A percentile compares a stretch with the other conserved stretches of the same genome.
Evolutionary conservation across 2,329 filamentous ascomycete genomes (phyloP).

Genomic region (Microascus cirrosus): DNA sequence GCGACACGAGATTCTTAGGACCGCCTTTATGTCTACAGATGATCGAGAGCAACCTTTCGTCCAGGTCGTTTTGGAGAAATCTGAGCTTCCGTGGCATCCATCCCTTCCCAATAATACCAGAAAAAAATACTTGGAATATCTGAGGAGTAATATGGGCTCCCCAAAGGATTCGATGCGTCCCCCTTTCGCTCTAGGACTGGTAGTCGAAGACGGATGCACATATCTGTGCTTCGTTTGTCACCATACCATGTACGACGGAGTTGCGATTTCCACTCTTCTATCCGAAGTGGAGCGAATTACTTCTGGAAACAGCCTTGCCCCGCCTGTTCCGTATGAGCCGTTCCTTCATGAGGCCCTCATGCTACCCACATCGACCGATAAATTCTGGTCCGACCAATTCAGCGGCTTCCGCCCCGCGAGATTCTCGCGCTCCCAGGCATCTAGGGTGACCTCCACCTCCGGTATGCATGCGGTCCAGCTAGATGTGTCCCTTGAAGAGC

Average conservation of each 20-base stretch:
- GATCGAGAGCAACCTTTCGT: slow-evolving; percentile 51
- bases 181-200: slow-evolving; percentile 31
- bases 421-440: slow-evolving; percentile 9
- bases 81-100: neutral
- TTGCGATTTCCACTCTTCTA: slow-evolving; percentile 60
- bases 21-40: slow-evolving; percentile 59
- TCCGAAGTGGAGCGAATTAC: slow-evolving; percentile 57
- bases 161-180: slow-evolving; percentile 31
- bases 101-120: slow-evolving; percentile 15
- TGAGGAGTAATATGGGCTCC: slow-evolving; percentile 24
- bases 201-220: slow-evolving; percentile 16
- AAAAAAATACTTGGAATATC: slow-evolving; percentile 23
- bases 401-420: slow-evolving; percentile 28
- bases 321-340: slow-evolving; percentile 42
- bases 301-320: slow-evolving; percentile 29
- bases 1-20: slow-evolving; percentile 68
- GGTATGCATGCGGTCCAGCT: slow-evolving; percentile 14
- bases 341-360: slow-evolving; percentile 52
- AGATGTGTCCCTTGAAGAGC: slow-evolving; percentile 24
- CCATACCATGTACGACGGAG: slow-evolving; percentile 80
- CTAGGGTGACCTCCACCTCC: slow-evolving; percentile 14
- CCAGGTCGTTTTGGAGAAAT: slow-evolving; percentile 53
- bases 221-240: slow-evolving; percentile 49
- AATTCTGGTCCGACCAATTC: slow-evolving; percentile 57
- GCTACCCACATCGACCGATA: slow-evolving; percentile 34